Conservation (phyloP, 2,329 filamentous ascomycete species). For the Ophiocordyceps unilateralis region DNA sequence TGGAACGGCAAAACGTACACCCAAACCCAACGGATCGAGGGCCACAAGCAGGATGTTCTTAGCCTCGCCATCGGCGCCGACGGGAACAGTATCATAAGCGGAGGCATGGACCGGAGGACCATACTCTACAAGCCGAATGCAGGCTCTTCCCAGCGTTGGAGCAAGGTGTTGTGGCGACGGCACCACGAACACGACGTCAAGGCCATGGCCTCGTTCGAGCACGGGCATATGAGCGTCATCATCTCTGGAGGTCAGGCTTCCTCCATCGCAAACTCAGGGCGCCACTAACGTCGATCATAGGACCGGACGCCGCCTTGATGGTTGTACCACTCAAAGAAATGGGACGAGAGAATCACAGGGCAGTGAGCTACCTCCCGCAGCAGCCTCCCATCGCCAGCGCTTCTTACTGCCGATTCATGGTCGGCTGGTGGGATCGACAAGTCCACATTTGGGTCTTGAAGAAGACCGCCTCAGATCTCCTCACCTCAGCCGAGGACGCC, state of each 20-base stretch:
- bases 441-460: constrained; percentile 61
- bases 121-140: constrained; percentile 58
- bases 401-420: constrained; percentile 53
- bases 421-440: constrained; percentile 86
- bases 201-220: constrained; percentile 79
- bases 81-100: constrained; percentile 69
- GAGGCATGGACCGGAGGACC: constrained; percentile 80
- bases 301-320: constrained; percentile 70
- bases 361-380: constrained; percentile 72
- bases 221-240: constrained; percentile 64
- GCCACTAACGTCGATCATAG: constrained; percentile 22
- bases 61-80: constrained; percentile 71
- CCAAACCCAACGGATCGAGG: constrained; percentile 67
- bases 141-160: constrained; percentile 52
- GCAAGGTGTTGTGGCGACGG: constrained; percentile 66
- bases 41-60: constrained; percentile 78
- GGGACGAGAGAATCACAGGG: constrained; percentile 70
- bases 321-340: constrained; percentile 57
- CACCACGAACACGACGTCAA: constrained; percentile 94
- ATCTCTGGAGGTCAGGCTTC: constrained; percentile 60
- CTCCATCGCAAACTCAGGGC: background rate
- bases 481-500: constrained; percentile 20
- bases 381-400: constrained; percentile 57
- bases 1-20: constrained; percentile 92
- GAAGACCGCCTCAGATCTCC: constrained; percentile 27